Conservation (phyloP, 108 stramenopile genomes). For the Nitzschia sp. region DNA sequence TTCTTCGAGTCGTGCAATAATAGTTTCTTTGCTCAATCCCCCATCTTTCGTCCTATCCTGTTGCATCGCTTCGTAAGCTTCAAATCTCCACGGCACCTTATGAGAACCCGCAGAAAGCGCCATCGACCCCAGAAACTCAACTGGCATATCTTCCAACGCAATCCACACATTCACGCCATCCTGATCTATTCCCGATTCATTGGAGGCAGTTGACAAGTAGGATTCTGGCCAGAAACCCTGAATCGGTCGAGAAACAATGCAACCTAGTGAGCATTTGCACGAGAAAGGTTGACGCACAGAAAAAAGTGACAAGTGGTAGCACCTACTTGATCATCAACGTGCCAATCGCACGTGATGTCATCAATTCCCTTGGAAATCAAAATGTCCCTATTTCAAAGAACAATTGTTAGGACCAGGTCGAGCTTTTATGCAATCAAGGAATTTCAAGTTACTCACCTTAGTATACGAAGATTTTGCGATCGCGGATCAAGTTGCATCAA, state of each 20-base stretch:
- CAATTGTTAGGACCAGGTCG: no score
- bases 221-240: conserved; percentile 33
- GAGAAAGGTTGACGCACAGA: no score
- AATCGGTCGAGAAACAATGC: background rate
- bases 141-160: conserved; percentile 35
- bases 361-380: conserved; percentile 30
- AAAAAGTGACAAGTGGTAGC: no score
- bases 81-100: conserved; percentile 43
- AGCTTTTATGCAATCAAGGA: background rate
- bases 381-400: conserved; percentile 3
- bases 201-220: conserved; percentile 1
- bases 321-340: conserved; percentile 34
- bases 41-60: conserved; percentile 42
- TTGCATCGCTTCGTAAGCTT: conserved; percentile 49
- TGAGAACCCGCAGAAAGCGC: conserved; percentile 41
- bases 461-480: conserved; percentile 7
- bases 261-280: no score
- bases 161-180: conserved; percentile 46
- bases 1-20: conserved; percentile 4
- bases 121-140: conserved; percentile 29
- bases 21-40: conserved; percentile 6
- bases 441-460: background rate
- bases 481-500: conserved; percentile 1
- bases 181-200: conserved; percentile 14
- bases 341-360: conserved; percentile 37